Evolutionary conservation across 2,329 filamentous ascomycete genomes (phyloP).

Genomic region (Xylariaceae sp.): DNA sequence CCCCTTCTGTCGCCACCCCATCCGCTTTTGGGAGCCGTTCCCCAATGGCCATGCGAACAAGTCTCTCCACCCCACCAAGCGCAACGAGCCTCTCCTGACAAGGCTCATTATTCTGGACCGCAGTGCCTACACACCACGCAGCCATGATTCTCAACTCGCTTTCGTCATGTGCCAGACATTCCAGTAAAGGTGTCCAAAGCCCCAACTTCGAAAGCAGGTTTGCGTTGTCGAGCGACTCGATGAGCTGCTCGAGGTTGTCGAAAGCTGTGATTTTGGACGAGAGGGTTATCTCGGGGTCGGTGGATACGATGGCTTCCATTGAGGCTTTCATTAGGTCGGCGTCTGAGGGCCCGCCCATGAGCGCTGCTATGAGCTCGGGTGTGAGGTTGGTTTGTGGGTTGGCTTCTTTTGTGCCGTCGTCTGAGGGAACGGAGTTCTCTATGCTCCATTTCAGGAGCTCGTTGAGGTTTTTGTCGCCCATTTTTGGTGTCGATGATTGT

Average conservation of each 20-base stretch:
- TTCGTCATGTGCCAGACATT: constrained; percentile 64
- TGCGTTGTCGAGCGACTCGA: constrained; percentile 92
- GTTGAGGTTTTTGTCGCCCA: constrained; percentile 62
- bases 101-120: constrained; percentile 91
- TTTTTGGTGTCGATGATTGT: constrained; percentile 6
- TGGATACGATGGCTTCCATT: constrained; percentile 70
- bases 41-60: constrained; percentile 58
- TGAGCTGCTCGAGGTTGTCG: constrained; percentile 91
- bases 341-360: constrained; percentile 82
- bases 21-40: constrained; percentile 14
- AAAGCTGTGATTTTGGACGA: constrained; percentile 80
- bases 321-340: constrained; percentile 86
- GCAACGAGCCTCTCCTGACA: constrained; percentile 68
- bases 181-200: constrained; percentile 78
- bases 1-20: constrained; percentile 5
- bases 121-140: constrained; percentile 91
- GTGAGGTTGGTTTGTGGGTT: constrained; percentile 46
- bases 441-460: constrained; percentile 76
- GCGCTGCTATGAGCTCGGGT: constrained; percentile 65
- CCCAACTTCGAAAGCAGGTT: constrained; percentile 81
- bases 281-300: constrained; percentile 58
- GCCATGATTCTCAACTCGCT: constrained; percentile 75
- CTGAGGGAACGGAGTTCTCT: constrained; percentile 38
- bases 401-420: constrained; percentile 29
- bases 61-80: constrained; percentile 63